These are phyloP conservation scores for Penicillium silybi DNA, from an alignment of 495 filamentous ascomycete genomes.

Conservation along the genomic window DNA sequence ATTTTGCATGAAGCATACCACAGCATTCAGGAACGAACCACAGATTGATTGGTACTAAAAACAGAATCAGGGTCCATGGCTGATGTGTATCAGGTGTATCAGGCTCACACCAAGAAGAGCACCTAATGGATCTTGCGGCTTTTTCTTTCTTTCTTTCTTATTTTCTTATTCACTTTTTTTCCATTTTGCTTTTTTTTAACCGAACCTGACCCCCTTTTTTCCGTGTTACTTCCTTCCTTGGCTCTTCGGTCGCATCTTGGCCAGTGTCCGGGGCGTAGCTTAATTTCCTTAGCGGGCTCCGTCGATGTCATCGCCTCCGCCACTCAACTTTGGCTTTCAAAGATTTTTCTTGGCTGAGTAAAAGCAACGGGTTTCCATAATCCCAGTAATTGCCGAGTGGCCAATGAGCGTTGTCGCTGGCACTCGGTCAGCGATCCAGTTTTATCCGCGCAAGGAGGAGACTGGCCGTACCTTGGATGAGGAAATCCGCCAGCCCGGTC, in stretches of 20 bases:
- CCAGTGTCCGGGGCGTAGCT: slow-evolving; percentile 13
- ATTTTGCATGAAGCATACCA: slow-evolving; percentile 4
- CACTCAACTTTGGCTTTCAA: not conserved
- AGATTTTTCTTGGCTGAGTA: not conserved
- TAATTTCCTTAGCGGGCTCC: slow-evolving; percentile 13
- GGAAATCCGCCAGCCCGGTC: slow-evolving; percentile 4
- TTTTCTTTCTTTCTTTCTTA: not conserved
- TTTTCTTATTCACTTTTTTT: slow-evolving; percentile 3
- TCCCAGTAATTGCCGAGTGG: slow-evolving; percentile 1
- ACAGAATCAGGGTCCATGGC: slow-evolving; percentile 32
- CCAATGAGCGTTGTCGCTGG: slow-evolving; percentile 11
- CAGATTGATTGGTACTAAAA: slow-evolving; percentile 26
- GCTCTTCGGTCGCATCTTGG: slow-evolving; percentile 3
- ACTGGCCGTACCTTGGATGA: slow-evolving; percentile 17
- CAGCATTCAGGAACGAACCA: slow-evolving; percentile 19
- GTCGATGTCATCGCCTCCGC: slow-evolving; percentile 12
- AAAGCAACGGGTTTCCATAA: slow-evolving; percentile 2
- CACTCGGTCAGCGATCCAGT: slow-evolving; percentile 9
- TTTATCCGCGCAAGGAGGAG: not conserved
- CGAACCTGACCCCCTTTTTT: slow-evolving; percentile 5
- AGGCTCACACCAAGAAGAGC: slow-evolving; percentile 9
- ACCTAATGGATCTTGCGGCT: slow-evolving; percentile 11
- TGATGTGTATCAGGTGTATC: slow-evolving; percentile 14
- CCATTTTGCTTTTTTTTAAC: not conserved
- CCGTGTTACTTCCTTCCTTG: slow-evolving; percentile 1